Evolutionary conservation across 306 rosid genomes (phyloP).

Genomic region (Canavalia ensiformis): DNA sequence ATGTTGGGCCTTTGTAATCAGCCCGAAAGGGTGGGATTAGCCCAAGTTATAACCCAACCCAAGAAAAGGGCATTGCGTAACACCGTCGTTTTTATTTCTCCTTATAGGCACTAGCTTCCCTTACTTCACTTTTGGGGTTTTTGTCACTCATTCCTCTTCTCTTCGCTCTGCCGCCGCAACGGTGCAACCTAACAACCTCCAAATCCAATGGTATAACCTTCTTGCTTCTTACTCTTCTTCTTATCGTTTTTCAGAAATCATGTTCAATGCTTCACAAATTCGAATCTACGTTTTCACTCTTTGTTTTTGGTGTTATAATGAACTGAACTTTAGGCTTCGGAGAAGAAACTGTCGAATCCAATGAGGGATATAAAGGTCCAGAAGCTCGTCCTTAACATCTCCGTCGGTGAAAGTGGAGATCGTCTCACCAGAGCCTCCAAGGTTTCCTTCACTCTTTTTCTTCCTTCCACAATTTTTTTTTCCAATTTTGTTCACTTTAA

Average conservation of each 20-base stretch:
- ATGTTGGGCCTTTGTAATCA: too few relatives aligned
- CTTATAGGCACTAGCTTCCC: too few relatives aligned
- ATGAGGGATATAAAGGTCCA: slow-evolving; percentile 87
- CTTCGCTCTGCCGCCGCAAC: slow-evolving; percentile 15
- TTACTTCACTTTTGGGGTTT: not conserved
- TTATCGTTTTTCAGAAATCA: not conserved
- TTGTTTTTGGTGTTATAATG: not conserved
- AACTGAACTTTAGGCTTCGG: slow-evolving; percentile 64
- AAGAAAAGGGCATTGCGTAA: not conserved
- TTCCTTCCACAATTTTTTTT: not conserved
- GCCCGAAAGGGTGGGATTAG: too few relatives aligned
- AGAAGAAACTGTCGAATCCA: slow-evolving; percentile 77
- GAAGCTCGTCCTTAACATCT: slow-evolving; percentile 84
- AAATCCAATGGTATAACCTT: slow-evolving; percentile 39
- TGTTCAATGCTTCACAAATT: not conserved
- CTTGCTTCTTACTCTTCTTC: too few relatives aligned
- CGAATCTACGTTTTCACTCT: not conserved
- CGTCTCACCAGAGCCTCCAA: slow-evolving; percentile 86
- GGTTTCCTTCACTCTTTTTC: slow-evolving; percentile 42
- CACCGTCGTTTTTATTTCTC: slow-evolving; percentile 1
- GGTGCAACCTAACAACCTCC: slow-evolving; percentile 8
- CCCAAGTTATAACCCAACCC: not conserved
- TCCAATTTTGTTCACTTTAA: not conserved
- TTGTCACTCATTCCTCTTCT: not conserved
- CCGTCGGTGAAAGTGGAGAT: slow-evolving; percentile 88